phyloP scores from a whole-genome alignment of 2,329 filamentous ascomycete species.

The Sclerotinia trifoliorum region DNA sequence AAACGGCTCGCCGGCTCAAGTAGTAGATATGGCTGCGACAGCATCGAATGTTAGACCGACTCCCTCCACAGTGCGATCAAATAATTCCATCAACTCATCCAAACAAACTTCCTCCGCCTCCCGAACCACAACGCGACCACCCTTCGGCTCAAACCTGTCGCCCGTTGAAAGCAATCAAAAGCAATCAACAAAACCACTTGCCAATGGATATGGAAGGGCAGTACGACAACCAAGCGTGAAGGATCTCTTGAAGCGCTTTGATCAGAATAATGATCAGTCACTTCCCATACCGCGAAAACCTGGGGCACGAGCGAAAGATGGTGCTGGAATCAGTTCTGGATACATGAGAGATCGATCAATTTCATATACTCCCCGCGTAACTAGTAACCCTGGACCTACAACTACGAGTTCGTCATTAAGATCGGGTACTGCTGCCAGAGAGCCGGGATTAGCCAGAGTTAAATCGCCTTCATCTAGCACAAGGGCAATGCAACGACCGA shows the following conservation, averaged over 20 bases:
- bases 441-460: conserved; percentile 24
- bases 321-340: conserved; percentile 23
- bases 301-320: conserved; percentile 29
- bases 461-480: conserved; percentile 30
- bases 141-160: conserved; percentile 55
- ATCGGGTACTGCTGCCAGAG: conserved; percentile 30
- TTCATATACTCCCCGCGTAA: conserved; percentile 36
- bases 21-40: conserved; percentile 35
- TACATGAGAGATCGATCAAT: conserved; percentile 35
- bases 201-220: conserved; percentile 32
- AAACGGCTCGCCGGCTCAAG: conserved; percentile 28
- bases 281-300: conserved; percentile 39
- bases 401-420: conserved; percentile 24
- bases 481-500: conserved; percentile 45
- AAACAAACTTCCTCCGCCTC: conserved; percentile 46
- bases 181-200: conserved; percentile 31
- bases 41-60: conserved; percentile 45
- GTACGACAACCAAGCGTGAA: conserved; percentile 62
- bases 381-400: conserved; percentile 26
- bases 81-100: conserved; percentile 50
- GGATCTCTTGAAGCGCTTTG: conserved; percentile 77
- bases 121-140: conserved; percentile 45
- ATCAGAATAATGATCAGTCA: conserved; percentile 54
- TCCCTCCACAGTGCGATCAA: conserved; percentile 47
- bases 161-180: conserved; percentile 46